Base-by-base conservation (phyloP, 108 stramenopile genomes). In the Hondaea fermentalgiana region DNA sequence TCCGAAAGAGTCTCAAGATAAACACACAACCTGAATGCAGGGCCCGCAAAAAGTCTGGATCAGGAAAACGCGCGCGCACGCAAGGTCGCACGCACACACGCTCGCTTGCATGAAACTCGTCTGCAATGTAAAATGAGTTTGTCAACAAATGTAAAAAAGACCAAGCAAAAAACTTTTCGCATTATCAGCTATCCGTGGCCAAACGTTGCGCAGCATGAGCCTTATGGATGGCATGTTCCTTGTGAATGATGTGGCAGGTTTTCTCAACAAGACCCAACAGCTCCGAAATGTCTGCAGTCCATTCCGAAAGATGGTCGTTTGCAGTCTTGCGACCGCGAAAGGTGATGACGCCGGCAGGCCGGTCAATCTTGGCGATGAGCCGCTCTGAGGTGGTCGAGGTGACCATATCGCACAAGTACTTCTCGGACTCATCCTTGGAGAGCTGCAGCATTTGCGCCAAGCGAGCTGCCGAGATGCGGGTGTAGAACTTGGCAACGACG, bases 171-270 rank as follows among this genome's bases (percentile, higher is more conserved):
- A 2, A 35, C 1, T 35, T 2, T 35, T 35, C 35, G 35, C 35
- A 35, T 35, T 35, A 59, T 59, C n/a, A 69, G 42, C 64, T 69
- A 17, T 69, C 64, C 8, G 4, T 23, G 3, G 64, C 64, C 64
- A 69, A 28, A 17, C 64, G 76, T 45, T 83, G 45, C 45, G 76
- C 76, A 83, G 76, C 76, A 35, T 47, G 49, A 0, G 45, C n/a
- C 23, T 83, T 83, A 4, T 47, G 89, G 51, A 95, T 45, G 93
- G 93, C 94, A 60, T 87, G 96, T 90, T 99, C 98, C 94, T 98
- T 98, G 89, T 97, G 94, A 90, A 99, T 98, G 72, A 99, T 90
- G 94, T 99, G 98, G 59, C 94, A 96, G 57, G 98, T 99, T 47
- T 93, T 94, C 91, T 99, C 98, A 60, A 99, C 96, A 72, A 98